Evolutionary conservation across 2,329 filamentous ascomycete species (phyloP), one percentile per base, ranked within the genome.

Genomic region (Lecanoromycetidae sp.): DNA sequence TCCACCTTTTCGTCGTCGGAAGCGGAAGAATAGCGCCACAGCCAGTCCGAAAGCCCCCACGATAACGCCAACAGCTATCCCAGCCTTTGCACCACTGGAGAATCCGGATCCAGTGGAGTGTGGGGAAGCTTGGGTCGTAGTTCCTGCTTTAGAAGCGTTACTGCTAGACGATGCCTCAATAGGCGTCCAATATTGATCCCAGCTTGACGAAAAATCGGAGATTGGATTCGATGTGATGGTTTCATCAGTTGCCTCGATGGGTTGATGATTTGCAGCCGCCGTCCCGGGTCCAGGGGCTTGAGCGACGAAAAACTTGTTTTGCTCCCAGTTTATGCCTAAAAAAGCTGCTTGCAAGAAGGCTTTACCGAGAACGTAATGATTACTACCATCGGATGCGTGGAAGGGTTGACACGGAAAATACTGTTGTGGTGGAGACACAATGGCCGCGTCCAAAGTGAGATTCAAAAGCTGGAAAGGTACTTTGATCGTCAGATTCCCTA

Each of bases 341-440:
- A 71, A 71, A 3, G 69, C 67, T 23, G 69, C 68, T 51, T 72
- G 70, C 1, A 72, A 57, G 50, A 71, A 71, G 1, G 66, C 65
- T 15, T 67, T 63, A 0, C 70, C 70, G 2, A 72, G 62, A 2
- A 56, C 57, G 49, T 63, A 65, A 4, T 36, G 19, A 1, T 50
- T 42, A 2, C 51, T 52, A 5, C 57, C 58, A 0, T 60, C 59
- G 17, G 59, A 58, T 5, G 44, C 37, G 41, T 54, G 25, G 32
- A 39, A 56, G 13, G 58, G 54, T 3, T 48, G 51, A 49, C 69
- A 71, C 1, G 68, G 70, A 48, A 72, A 70, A 53, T 70, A 71
- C 30, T 59, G 63, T 12, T 54, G 57, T 4, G 62, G 56, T 2
- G 36, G 52, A 2, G 58, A 55, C 4, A 61, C 58, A 2, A 70